Conservation (phyloP, 176 grass and related monocot species). For the Carex kokanica region DNA sequence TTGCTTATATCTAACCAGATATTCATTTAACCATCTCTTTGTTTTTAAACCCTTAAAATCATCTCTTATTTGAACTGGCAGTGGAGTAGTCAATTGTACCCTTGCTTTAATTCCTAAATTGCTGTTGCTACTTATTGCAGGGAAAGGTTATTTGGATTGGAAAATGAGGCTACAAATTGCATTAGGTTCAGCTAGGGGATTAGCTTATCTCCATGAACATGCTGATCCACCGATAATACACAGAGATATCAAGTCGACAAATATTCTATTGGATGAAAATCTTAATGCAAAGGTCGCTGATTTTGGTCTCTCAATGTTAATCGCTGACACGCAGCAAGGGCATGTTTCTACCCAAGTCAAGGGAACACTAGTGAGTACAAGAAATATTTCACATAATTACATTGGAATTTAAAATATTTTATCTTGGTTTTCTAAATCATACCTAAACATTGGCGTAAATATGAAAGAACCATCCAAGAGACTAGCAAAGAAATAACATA, state of each 20-base stretch:
- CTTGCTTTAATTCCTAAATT: constrained; percentile 6
- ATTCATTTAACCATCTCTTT: neutral
- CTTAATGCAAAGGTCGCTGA: constrained; percentile 83
- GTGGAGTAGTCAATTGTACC: neutral
- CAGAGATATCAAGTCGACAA: constrained; percentile 84
- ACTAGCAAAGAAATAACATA: neutral
- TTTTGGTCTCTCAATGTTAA: constrained; percentile 75
- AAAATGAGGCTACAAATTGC: constrained; percentile 64
- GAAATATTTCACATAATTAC: neutral
- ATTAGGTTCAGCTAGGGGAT: constrained; percentile 71
- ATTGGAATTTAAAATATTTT: neutral
- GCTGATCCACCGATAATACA: constrained; percentile 84
- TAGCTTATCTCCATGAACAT: constrained; percentile 81
- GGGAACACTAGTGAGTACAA: constrained; percentile 63
- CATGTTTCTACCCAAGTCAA: constrained; percentile 87
- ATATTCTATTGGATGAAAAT: constrained; percentile 81
- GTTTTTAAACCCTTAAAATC: neutral
- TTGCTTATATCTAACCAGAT: neutral
- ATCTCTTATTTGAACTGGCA: neutral
- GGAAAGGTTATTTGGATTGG: constrained; percentile 64
- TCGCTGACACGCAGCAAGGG: constrained; percentile 49
- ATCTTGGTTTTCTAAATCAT: neutral
- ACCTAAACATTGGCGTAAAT: neutral
- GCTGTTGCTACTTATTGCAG: constrained; percentile 32
- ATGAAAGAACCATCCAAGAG: neutral